Base-by-base conservation (phyloP, 2,329 filamentous ascomycete genomes). In the Apiospora hydei region DNA sequence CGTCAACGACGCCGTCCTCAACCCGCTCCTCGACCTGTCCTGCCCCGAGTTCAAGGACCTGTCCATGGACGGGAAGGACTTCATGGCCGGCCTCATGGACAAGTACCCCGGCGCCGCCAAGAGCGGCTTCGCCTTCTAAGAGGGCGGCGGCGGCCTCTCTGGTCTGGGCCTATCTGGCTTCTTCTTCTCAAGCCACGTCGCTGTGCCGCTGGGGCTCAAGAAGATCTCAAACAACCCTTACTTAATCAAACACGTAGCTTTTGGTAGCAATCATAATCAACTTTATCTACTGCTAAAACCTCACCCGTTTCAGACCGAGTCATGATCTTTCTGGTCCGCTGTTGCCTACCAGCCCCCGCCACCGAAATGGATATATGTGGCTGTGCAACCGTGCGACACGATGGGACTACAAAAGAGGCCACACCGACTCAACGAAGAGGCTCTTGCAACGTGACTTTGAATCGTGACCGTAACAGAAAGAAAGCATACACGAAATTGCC, bases 41-140 rank as follows among this genome's bases (percentile, higher is more conserved):
- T 82, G 80, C 72, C 80, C 79, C 3, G 78, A 76, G 13, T 80
- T 78, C 41, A 71, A 74, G 11, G 80, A 82, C 34, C 68, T 81
- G 66, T 73, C 71, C 5, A 71, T 77, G 41, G 77, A 76, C n/a
- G 80, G 79, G 1, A 71, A 70, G 51, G 72, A 76, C 64, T 51
- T 77, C n/a, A 64, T 70, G 43, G 61, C 53, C n/a, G 71, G n/a
- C 30, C 61, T 77, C 41, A 21, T 71, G 41, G 51, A 72, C 64
- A 77, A 47, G 24, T 77, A 74, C 70, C 76, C 76, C 13, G 73
- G 74, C 14, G 73, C 74, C 8, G 69, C 44, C 38, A 73, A 72
- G 51, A 72, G 49, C 38, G 71, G 61, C 4, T 71, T 75, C 38
- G 75, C 73, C 53, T 70, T 75, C 24, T 75, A 72, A 71, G 38